Percentiles rank a stretch among this genome's conserved stretches.
phyloP scores from a whole-genome alignment of 2,329 filamentous ascomycete species.

The Phialophora expanda region DNA sequence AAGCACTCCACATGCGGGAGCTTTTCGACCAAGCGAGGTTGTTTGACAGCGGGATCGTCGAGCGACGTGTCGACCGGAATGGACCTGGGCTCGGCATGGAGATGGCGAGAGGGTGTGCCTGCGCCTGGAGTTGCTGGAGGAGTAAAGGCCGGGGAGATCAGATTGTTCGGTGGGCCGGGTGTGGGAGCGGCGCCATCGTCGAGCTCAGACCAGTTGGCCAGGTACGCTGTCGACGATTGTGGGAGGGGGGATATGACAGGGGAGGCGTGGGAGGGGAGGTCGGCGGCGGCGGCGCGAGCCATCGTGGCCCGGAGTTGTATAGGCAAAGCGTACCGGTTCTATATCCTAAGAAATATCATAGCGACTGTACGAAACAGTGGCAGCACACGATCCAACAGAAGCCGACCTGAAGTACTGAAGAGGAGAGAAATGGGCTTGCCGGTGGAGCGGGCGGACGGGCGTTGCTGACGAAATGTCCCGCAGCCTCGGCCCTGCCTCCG shows the following conservation, averaged over 20 bases:
- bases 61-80: slow-evolving; percentile 50
- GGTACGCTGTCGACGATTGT: slow-evolving; percentile 39
- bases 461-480: slow-evolving; percentile 27
- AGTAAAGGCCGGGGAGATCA: slow-evolving; percentile 60
- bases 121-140: slow-evolving; percentile 49
- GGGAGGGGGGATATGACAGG: slow-evolving; percentile 54
- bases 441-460: background rate
- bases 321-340: background rate
- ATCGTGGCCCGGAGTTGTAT: slow-evolving; percentile 17
- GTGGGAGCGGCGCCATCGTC: slow-evolving; percentile 43
- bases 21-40: slow-evolving; percentile 73
- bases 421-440: slow-evolving; percentile 14
- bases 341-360: slow-evolving; percentile 15
- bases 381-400: slow-evolving; percentile 11
- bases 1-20: slow-evolving; percentile 90
- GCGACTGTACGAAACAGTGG: background rate
- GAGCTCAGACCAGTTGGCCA: slow-evolving; percentile 40
- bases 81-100: slow-evolving; percentile 47
- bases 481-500: slow-evolving; percentile 31
- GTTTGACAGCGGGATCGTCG: slow-evolving; percentile 53
- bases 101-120: slow-evolving; percentile 43
- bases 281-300: slow-evolving; percentile 36
- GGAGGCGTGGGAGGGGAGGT: slow-evolving; percentile 62
- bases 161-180: slow-evolving; percentile 57
- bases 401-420: slow-evolving; percentile 16